A percentile compares a stretch with the other conserved stretches of the same genome.
These are phyloP conservation scores for Fusarium protoensiforme DNA, from an alignment of 2,329 filamentous ascomycete genomes.

Conservation along the genomic window DNA sequence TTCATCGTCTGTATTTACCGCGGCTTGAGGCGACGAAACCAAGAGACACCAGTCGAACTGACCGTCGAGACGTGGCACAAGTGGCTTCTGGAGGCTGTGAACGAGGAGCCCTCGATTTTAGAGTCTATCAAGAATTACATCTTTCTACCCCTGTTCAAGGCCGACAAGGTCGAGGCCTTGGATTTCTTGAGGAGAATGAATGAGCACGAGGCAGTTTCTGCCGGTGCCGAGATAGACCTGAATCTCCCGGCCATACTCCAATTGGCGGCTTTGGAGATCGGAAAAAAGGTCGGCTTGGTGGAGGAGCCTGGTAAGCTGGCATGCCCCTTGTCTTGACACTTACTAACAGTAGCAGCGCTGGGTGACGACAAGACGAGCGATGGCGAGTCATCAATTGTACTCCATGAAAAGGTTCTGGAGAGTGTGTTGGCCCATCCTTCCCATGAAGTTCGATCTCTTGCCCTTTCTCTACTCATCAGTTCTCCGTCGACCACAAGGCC, in stretches of 20 bases:
- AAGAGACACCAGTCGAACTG: constrained; percentile 39
- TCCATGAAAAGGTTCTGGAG: constrained; percentile 60
- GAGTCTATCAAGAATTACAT: constrained; percentile 74
- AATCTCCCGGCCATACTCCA: constrained; percentile 68
- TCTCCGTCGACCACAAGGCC: constrained; percentile 81
- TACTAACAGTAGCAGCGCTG: constrained; percentile 44
- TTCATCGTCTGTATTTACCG: constrained; percentile 69
- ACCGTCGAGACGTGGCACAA: constrained; percentile 62
- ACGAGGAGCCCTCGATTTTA: constrained; percentile 61
- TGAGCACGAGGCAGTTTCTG: constrained; percentile 58
- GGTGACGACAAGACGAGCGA: constrained; percentile 28
- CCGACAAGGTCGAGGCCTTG: constrained; percentile 64
- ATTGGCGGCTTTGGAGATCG: constrained; percentile 75
- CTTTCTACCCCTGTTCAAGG: constrained; percentile 71
- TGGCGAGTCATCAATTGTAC: constrained; percentile 44
- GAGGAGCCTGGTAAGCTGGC: constrained; percentile 68
- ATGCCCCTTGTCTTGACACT: background rate
- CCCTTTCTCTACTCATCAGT: constrained; percentile 81
- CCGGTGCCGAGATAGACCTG: constrained; percentile 57
- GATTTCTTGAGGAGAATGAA: constrained; percentile 69
- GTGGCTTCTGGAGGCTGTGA: constrained; percentile 65
- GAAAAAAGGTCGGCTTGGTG: constrained; percentile 76
- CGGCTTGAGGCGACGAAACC: constrained; percentile 51
- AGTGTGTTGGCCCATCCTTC: constrained; percentile 66
- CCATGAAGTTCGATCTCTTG: constrained; percentile 78